Percentiles rank a stretch among this genome's conserved stretches.
Evolutionary conservation across 768 basidiomycete genomes (phyloP).

Genomic region (Pleurotus djamor): DNA sequence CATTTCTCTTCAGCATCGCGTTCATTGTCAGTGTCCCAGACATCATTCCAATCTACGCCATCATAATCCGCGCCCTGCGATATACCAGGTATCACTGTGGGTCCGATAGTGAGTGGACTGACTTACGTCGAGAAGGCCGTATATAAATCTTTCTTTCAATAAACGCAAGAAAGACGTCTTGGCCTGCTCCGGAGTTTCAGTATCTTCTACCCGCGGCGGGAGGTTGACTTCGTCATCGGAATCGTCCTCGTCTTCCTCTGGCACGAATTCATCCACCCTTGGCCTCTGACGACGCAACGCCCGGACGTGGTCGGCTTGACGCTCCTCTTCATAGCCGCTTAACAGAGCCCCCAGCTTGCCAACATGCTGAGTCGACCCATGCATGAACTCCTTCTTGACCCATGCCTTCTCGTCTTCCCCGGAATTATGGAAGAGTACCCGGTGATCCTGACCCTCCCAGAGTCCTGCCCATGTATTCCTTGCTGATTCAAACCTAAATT

Average conservation of each 20-base stretch:
- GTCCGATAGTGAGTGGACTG: not conserved
- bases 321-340: constrained; percentile 75
- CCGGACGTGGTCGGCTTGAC: constrained; percentile 63
- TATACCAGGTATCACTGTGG: not conserved
- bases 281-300: constrained; percentile 38
- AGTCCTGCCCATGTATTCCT: constrained; percentile 61
- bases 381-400: constrained; percentile 61
- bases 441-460: constrained; percentile 57
- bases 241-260: constrained; percentile 70
- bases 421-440: constrained; percentile 41
- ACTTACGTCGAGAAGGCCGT: constrained; percentile 71
- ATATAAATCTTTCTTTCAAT: constrained; percentile 71
- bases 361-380: constrained; percentile 54
- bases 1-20: not conserved
- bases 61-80: constrained; percentile 4
- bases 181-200: constrained; percentile 49
- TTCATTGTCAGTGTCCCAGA: not conserved
- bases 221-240: constrained; percentile 29
- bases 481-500: constrained; percentile 54
- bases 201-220: constrained; percentile 19
- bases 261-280: constrained; percentile 41
- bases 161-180: constrained; percentile 53
- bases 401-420: constrained; percentile 68
- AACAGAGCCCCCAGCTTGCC: constrained; percentile 69
- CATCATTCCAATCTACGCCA: constrained; percentile 2